Conservation (phyloP, 345 rosid species). For the Citrus cavaleriei region DNA sequence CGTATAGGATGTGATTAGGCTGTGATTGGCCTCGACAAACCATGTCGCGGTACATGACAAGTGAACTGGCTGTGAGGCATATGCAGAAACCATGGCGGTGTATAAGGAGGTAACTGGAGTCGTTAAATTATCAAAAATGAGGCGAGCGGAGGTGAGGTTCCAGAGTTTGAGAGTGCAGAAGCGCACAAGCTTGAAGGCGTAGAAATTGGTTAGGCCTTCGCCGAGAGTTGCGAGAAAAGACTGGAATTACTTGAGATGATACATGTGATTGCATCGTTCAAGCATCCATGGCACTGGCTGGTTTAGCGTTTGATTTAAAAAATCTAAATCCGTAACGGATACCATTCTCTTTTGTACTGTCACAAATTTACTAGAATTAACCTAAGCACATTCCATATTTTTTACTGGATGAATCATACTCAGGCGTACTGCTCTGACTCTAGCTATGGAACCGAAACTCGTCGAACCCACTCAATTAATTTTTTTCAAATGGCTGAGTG, state of each 20-base stretch:
- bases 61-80: slow-evolving; percentile 43
- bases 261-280: slow-evolving; percentile 47
- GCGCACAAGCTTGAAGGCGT: slow-evolving; percentile 70
- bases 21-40: slow-evolving; percentile 30
- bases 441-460: too few relatives aligned
- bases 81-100: slow-evolving; percentile 71
- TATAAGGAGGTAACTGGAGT: slow-evolving; percentile 55
- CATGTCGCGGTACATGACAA: slow-evolving; percentile 47
- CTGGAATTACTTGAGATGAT: slow-evolving; percentile 59
- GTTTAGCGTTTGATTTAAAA: slow-evolving; percentile 15
- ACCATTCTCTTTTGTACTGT: too few relatives aligned
- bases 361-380: too few relatives aligned
- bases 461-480: too few relatives aligned
- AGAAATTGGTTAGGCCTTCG: slow-evolving; percentile 55
- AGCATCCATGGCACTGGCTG: slow-evolving; percentile 24
- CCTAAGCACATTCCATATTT: too few relatives aligned
- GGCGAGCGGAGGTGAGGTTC: slow-evolving; percentile 57
- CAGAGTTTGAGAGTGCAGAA: slow-evolving; percentile 68
- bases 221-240: slow-evolving; percentile 48
- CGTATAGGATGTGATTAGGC: slow-evolving; percentile 66
- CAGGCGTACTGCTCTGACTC: too few relatives aligned
- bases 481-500: too few relatives aligned
- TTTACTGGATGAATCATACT: too few relatives aligned
- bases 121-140: slow-evolving; percentile 29
- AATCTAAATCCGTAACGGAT: too few relatives aligned